Conservation (phyloP, 2,329 filamentous ascomycete species). For the Paraphoma chrysanthemicola region DNA sequence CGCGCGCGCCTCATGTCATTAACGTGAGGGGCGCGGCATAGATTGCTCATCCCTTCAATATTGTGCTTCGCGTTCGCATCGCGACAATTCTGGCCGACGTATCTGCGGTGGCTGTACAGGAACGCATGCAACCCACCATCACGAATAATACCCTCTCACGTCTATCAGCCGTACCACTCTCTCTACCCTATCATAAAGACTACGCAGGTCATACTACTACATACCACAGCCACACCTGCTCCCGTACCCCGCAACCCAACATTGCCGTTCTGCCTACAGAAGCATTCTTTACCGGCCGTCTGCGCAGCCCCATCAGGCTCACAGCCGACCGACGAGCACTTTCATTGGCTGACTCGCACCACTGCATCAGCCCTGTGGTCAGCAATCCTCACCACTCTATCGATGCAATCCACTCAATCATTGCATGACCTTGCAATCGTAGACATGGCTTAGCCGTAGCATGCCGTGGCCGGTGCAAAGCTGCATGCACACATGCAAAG, state of each 20-base stretch:
- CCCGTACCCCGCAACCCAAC: background rate
- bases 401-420: background rate
- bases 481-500: background rate
- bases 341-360: background rate
- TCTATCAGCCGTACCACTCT: background rate
- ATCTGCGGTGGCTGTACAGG: background rate
- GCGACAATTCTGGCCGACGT: background rate
- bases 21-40: background rate
- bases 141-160: background rate
- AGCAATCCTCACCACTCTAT: background rate
- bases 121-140: background rate
- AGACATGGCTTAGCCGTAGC: background rate
- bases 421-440: background rate
- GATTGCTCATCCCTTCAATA: conserved; percentile 1
- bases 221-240: background rate
- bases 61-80: background rate
- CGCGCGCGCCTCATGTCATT: background rate
- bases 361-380: conserved; percentile 1
- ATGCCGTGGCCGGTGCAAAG: background rate
- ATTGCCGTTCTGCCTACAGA: conserved; percentile 11
- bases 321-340: background rate
- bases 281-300: conserved; percentile 7
- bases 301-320: conserved; percentile 16
- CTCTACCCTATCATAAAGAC: background rate
- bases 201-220: background rate